phyloP scores from a whole-genome alignment of 75 land plant species.

The Sequoiadendron giganteum region DNA sequence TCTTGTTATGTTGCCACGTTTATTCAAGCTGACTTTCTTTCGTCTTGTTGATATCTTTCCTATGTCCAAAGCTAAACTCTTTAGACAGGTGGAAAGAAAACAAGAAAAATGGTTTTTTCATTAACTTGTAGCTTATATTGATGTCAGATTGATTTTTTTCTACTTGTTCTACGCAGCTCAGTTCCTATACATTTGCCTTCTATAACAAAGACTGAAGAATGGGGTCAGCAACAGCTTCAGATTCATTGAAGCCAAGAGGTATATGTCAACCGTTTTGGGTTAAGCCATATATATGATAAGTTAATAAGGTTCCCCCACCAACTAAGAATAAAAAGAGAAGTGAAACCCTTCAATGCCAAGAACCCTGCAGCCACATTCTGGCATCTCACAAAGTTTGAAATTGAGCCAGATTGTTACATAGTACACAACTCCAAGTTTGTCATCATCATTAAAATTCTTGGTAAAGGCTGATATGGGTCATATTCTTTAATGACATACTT shows the following conservation, averaged over 20 bases:
- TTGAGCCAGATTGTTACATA: neutral
- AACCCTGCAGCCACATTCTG: neutral
- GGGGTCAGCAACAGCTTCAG: slow-evolving; percentile 7
- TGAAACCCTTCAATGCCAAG: neutral
- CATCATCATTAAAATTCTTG: too few species aligned
- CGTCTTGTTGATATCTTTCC: neutral
- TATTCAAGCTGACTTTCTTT: neutral
- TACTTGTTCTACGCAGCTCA: neutral
- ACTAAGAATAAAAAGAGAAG: too few species aligned
- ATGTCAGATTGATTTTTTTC: neutral
- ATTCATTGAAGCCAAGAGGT: slow-evolving; percentile 6
- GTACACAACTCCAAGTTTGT: neutral
- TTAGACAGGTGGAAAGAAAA: neutral
- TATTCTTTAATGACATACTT: too few species aligned
- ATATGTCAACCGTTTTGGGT: neutral
- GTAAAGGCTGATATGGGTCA: too few species aligned
- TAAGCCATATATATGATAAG: neutral
- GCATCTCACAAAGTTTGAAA: neutral
- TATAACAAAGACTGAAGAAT: neutral
- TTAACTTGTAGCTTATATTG: neutral
- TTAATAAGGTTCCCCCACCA: too few species aligned
- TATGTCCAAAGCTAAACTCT: neutral
- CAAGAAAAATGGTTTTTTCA: neutral
- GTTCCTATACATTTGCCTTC: neutral
- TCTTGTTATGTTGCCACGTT: neutral